These are phyloP conservation scores for Hypoxylon sp. DNA, from an alignment of 2,329 filamentous ascomycete genomes.

Conservation along the genomic window DNA sequence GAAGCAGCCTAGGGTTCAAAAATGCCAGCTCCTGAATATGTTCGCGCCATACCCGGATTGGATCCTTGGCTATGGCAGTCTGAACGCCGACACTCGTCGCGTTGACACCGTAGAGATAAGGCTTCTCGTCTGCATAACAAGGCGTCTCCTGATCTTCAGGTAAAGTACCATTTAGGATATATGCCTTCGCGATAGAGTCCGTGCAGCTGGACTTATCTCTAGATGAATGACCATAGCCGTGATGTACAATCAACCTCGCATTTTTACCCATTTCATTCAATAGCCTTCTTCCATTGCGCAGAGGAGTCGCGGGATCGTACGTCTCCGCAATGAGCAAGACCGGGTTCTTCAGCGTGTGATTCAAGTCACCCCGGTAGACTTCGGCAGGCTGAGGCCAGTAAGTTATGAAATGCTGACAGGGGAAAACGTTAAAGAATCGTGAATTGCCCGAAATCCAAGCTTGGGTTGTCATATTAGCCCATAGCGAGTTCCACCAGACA, in stretches of 20 bases:
- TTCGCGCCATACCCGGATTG: slow-evolving; percentile 47
- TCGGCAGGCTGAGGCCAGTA: slow-evolving; percentile 65
- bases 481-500: slow-evolving; percentile 63
- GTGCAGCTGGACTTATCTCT: slow-evolving; percentile 64
- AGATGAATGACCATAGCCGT: slow-evolving; percentile 66
- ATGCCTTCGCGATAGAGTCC: slow-evolving; percentile 58
- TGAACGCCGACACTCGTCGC: slow-evolving; percentile 12
- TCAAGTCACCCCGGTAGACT: slow-evolving; percentile 63
- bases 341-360: slow-evolving; percentile 61
- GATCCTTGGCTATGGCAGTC: slow-evolving; percentile 24
- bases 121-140: slow-evolving; percentile 65
- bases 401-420: slow-evolving; percentile 62
- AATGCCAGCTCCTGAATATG: slow-evolving; percentile 46
- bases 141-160: slow-evolving; percentile 60
- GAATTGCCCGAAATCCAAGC: slow-evolving; percentile 65
- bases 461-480: slow-evolving; percentile 63
- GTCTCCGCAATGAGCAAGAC: slow-evolving; percentile 65
- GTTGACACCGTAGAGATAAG: slow-evolving; percentile 60
- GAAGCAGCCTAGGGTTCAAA: slow-evolving; percentile 38
- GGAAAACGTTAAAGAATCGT: slow-evolving; percentile 62
- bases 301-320: slow-evolving; percentile 66
- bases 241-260: slow-evolving; percentile 64
- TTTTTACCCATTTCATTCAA: slow-evolving; percentile 63
- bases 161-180: slow-evolving; percentile 60
- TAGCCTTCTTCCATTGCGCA: slow-evolving; percentile 64